Evolutionary conservation across 208 protist genomes (phyloP).

Genomic region (Entamoeba nuttalli): DNA sequence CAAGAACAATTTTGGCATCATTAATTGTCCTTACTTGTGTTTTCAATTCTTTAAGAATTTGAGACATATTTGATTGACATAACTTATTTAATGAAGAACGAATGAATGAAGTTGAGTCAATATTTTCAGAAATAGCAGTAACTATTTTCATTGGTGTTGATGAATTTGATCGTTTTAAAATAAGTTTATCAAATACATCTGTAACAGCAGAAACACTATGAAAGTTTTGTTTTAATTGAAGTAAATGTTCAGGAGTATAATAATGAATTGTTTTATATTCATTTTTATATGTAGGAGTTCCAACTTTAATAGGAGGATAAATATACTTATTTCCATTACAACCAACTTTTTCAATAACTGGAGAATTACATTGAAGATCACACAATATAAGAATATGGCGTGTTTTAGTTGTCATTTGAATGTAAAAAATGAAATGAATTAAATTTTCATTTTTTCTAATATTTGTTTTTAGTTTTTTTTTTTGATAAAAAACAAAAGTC

Average conservation of each 20-base stretch:
- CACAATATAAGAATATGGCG: not conserved
- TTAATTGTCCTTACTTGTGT: not conserved
- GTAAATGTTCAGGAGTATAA: not conserved
- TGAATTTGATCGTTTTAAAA: not conserved
- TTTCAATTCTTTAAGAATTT: not conserved
- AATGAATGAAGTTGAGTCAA: not conserved
- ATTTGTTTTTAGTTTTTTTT: too few species aligned
- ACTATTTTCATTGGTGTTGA: not conserved
- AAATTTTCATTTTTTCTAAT: too few species aligned
- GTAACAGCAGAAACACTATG: not conserved
- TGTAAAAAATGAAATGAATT: too few species aligned
- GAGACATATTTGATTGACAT: not conserved
- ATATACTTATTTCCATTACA: not conserved
- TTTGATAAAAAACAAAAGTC: too few species aligned
- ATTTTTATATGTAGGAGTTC: not conserved
- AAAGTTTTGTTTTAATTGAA: not conserved
- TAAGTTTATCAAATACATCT: not conserved
- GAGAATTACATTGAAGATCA: not conserved
- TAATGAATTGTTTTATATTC: not conserved
- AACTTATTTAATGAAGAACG: not conserved
- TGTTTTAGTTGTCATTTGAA: not conserved
- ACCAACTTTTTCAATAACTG: not conserved
- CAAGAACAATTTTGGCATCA: not conserved
- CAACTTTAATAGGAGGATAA: not conserved
- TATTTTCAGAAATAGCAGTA: not conserved